These are phyloP conservation scores for Tetrapisispora nanseiensis DNA, from an alignment of 805 yeast species.

Conservation along the genomic window DNA sequence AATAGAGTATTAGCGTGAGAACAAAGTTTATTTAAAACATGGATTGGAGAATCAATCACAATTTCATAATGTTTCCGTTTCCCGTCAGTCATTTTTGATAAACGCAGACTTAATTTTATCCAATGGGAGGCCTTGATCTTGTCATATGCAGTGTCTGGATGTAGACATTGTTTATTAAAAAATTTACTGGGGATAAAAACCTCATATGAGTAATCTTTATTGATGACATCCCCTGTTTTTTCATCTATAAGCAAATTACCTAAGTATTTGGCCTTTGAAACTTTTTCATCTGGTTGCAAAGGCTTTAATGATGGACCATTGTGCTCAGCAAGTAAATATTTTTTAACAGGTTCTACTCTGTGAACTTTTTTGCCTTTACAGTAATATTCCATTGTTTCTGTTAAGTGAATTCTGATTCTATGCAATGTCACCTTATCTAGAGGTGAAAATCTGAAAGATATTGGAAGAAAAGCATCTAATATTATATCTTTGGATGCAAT, in stretches of 20 bases:
- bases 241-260: conserved; percentile 35
- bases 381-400: conserved; percentile 86
- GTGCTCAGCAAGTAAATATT: conserved; percentile 72
- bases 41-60: conserved; percentile 90
- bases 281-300: conserved; percentile 25
- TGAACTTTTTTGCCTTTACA: conserved; percentile 82
- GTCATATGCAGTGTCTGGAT: conserved; percentile 76
- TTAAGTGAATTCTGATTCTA: conserved; percentile 71
- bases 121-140: conserved; percentile 88
- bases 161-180: conserved; percentile 46
- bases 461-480: conserved; percentile 72
- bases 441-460: conserved; percentile 77
- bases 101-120: conserved; percentile 79
- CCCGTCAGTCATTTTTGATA: conserved; percentile 55
- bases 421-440: conserved; percentile 78
- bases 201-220: conserved; percentile 77
- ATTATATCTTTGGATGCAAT: conserved; percentile 85
- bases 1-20: conserved; percentile 71
- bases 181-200: conserved; percentile 71
- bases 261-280: conserved; percentile 32
- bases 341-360: conserved; percentile 81
- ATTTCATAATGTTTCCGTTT: conserved; percentile 90
- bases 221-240: conserved; percentile 47
- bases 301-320: conserved; percentile 43
- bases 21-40: conserved; percentile 63